Conservation (phyloP, 768 basidiomycete species). For the Tulasnella sp. region DNA sequence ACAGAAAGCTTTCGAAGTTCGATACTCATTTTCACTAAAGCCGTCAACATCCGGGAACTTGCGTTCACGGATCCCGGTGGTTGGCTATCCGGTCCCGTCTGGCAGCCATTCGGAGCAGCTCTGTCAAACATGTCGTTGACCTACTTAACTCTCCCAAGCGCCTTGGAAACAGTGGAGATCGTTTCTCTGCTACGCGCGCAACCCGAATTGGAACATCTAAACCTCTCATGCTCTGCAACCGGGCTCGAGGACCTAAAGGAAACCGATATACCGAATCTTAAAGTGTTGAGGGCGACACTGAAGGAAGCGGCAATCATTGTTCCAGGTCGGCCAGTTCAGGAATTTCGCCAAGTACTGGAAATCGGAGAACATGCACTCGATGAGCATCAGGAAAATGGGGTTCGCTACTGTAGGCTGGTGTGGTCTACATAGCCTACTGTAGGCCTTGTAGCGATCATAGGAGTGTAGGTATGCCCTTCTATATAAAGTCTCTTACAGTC, state of each 20-base stretch:
- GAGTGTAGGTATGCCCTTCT: too few species aligned
- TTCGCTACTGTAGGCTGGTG: too few species aligned
- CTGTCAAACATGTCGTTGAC: background rate
- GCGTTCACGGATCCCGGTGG: background rate
- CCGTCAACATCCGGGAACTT: background rate
- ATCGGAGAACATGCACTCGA: background rate
- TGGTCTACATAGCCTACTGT: too few species aligned
- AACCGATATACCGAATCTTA: background rate
- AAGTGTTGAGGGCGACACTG: background rate
- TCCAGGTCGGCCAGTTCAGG: background rate
- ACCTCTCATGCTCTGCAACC: background rate
- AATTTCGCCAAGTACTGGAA: background rate
- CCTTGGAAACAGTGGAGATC: background rate
- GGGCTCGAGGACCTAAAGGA: background rate
- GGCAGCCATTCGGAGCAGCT: background rate
- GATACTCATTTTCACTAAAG: background rate
- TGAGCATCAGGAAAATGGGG: too few species aligned
- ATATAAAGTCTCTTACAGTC: too few species aligned
- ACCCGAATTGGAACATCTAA: background rate
- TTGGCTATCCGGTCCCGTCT: background rate
- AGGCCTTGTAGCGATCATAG: too few species aligned
- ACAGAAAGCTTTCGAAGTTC: background rate
- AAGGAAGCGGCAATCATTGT: background rate
- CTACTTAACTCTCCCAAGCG: background rate
- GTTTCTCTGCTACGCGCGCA: background rate